Percentiles rank a stretch among this genome's conserved stretches.
Evolutionary conservation across 140 eudicot species (phyloP).

Genomic region (Artemisia princeps): DNA sequence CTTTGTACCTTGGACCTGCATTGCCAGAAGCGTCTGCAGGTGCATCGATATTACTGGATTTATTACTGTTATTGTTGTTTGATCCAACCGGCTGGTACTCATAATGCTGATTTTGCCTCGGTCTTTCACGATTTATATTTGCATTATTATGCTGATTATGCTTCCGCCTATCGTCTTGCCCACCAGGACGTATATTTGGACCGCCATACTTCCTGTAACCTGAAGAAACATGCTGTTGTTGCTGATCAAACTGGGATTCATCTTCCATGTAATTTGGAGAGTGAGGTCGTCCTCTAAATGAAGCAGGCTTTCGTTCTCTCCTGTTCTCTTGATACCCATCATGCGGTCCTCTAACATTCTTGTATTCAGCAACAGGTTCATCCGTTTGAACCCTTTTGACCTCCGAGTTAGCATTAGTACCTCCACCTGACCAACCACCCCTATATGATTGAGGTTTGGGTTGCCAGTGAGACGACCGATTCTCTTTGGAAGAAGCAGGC

Average conservation of each 20-base stretch:
- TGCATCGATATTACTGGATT: slow-evolving; percentile 34
- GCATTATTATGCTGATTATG: slow-evolving; percentile 27
- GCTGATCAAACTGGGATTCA: slow-evolving; percentile 25
- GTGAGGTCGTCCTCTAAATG: slow-evolving; percentile 35
- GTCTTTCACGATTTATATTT: slow-evolving; percentile 50
- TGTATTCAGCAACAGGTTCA: slow-evolving; percentile 34
- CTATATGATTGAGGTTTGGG: slow-evolving; percentile 47
- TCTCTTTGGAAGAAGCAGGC: slow-evolving; percentile 42
- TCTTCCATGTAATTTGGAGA: slow-evolving; percentile 32
- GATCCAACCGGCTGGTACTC: slow-evolving; percentile 91
- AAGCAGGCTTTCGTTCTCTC: slow-evolving; percentile 45
- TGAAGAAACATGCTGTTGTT: slow-evolving; percentile 39
- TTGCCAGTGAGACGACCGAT: slow-evolving; percentile 71
- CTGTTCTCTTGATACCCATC: slow-evolving; percentile 31
- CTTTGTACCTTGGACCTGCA: slow-evolving; percentile 48
- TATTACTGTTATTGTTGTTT: slow-evolving; percentile 31
- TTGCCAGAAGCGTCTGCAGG: slow-evolving; percentile 37
- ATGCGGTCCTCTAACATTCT: slow-evolving; percentile 9
- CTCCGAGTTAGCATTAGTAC: slow-evolving; percentile 33
- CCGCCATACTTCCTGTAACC: slow-evolving; percentile 51
- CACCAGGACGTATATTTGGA: slow-evolving; percentile 39
- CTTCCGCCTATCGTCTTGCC: slow-evolving; percentile 47
- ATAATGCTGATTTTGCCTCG: slow-evolving; percentile 53
- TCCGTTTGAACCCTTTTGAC: slow-evolving; percentile 36
- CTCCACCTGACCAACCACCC: slow-evolving; percentile 43